Conservation (phyloP, 2,329 filamentous ascomycete species). For the Thielaviopsis ethacetica region DNA sequence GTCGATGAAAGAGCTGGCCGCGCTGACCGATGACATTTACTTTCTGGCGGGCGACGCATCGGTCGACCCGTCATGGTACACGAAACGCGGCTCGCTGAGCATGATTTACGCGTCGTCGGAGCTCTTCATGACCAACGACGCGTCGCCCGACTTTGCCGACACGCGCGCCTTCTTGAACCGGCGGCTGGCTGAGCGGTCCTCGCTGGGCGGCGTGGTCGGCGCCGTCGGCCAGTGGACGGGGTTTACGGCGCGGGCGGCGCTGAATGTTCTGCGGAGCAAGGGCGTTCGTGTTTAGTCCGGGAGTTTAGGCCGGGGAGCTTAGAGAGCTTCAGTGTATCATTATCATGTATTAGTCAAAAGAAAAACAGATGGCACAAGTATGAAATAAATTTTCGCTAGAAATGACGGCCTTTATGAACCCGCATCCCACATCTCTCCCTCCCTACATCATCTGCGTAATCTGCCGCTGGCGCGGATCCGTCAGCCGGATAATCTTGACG, state of each 20-base stretch:
- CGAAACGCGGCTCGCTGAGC: slow-evolving; percentile 39
- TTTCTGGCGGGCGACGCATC: slow-evolving; percentile 67
- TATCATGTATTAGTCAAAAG: background rate
- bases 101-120: slow-evolving; percentile 57
- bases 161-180: slow-evolving; percentile 69
- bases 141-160: slow-evolving; percentile 52
- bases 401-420: background rate
- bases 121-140: slow-evolving; percentile 87
- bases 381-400: background rate
- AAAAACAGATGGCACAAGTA: background rate
- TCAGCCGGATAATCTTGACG: slow-evolving; percentile 59
- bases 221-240: slow-evolving; percentile 61
- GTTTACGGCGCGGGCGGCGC: slow-evolving; percentile 58
- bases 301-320: background rate
- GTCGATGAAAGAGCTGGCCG: slow-evolving; percentile 62
- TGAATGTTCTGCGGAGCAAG: slow-evolving; percentile 79
- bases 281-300: slow-evolving; percentile 55
- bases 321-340: background rate
- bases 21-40: slow-evolving; percentile 83
- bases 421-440: no score
- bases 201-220: slow-evolving; percentile 43
- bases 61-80: slow-evolving; percentile 81
- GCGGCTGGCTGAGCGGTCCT: slow-evolving; percentile 52
- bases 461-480: slow-evolving; percentile 40
- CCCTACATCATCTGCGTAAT: slow-evolving; percentile 6